A percentile compares a stretch with the other conserved stretches of the same genome.
Evolutionary conservation across 2,329 filamentous ascomycete genomes (phyloP).

Genomic region (Huntiella bhutanensis): DNA sequence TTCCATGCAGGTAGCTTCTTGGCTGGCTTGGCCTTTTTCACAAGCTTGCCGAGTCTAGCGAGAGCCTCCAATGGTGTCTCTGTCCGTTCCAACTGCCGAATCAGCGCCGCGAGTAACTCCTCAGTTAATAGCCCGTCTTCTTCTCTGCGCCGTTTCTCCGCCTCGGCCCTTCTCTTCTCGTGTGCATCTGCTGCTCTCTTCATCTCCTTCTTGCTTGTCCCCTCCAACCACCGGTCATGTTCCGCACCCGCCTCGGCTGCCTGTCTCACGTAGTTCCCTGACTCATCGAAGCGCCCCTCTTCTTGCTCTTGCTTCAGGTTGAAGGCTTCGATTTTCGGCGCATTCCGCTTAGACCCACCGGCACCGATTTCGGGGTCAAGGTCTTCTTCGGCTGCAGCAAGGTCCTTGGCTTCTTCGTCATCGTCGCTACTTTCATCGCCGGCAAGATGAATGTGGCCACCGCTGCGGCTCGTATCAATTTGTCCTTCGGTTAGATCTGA

Average conservation of each 20-base stretch:
- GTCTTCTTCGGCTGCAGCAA: conserved; percentile 53
- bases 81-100: conserved; percentile 52
- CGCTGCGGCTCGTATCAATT: conserved; percentile 51
- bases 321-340: conserved; percentile 88
- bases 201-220: conserved; percentile 86
- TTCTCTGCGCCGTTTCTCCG: conserved; percentile 47
- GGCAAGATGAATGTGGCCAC: conserved; percentile 48
- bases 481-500: conserved; percentile 55
- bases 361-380: conserved; percentile 80
- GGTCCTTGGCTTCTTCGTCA: conserved; percentile 44
- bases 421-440: conserved; percentile 39
- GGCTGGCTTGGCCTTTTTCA: conserved; percentile 31
- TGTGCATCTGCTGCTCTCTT: conserved; percentile 71
- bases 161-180: conserved; percentile 64
- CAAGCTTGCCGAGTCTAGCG: conserved; percentile 54
- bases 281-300: conserved; percentile 78
- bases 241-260: conserved; percentile 73
- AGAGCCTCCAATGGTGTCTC: conserved; percentile 83
- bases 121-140: conserved; percentile 58
- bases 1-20: conserved; percentile 47
- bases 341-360: conserved; percentile 79
- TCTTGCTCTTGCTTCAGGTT: conserved; percentile 83
- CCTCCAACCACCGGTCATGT: conserved; percentile 85
- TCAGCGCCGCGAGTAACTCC: conserved; percentile 56
- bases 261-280: conserved; percentile 81